Percentiles rank a stretch among this genome's conserved stretches.
Evolutionary conservation across 768 basidiomycete species (phyloP).

Genomic region (Strobilomyces dryophilus): DNA sequence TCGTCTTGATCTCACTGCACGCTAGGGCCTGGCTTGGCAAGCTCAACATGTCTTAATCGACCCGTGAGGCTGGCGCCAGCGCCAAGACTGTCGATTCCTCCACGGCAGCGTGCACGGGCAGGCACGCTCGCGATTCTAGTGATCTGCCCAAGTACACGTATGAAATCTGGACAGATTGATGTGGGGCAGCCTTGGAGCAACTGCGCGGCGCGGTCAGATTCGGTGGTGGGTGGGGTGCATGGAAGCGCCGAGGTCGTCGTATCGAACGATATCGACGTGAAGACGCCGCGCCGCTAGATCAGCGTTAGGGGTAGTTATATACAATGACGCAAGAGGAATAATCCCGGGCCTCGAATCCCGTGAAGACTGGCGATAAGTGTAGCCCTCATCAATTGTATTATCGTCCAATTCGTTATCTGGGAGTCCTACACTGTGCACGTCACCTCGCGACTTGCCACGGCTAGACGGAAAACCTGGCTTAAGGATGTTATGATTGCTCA

Average conservation of each 20-base stretch:
- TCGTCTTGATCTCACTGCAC: too few species aligned
- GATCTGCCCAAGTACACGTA: not conserved
- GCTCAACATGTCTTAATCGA: not conserved
- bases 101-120: not conserved
- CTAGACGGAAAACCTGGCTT: too few species aligned
- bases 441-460: too few species aligned
- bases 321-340: too few species aligned
- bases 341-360: too few species aligned
- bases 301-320: too few species aligned
- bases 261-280: conserved; percentile 5
- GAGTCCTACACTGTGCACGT: too few species aligned
- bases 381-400: too few species aligned
- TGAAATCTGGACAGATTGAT: conserved; percentile 6
- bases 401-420: too few species aligned
- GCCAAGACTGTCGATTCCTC: not conserved
- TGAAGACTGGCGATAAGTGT: too few species aligned
- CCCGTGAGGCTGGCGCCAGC: not conserved
- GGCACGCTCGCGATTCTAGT: not conserved
- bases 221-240: not conserved
- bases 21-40: not conserved
- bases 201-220: not conserved
- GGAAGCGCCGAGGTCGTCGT: conserved; percentile 16
- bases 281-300: not conserved
- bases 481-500: too few species aligned
- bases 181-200: not conserved